Percentiles rank a stretch among this genome's conserved stretches.
phyloP scores from a whole-genome alignment of 805 yeast genomes.

The Candida oleophila region DNA sequence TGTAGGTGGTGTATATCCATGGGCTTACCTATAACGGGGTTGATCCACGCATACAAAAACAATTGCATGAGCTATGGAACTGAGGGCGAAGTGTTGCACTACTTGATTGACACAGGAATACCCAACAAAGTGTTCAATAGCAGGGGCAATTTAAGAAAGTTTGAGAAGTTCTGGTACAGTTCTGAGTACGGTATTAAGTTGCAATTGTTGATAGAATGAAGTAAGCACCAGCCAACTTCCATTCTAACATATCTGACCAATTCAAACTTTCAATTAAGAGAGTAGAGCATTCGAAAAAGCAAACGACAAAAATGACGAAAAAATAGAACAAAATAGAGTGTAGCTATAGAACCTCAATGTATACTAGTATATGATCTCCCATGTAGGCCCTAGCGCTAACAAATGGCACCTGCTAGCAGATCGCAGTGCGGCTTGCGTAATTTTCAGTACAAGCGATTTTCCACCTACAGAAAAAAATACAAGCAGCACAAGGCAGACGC shows the following conservation, averaged over 20 bases:
- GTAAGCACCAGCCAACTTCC: no score
- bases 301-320: not conserved
- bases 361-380: not conserved
- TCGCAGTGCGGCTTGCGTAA: not conserved
- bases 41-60: conserved; percentile 58
- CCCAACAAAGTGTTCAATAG: conserved; percentile 54
- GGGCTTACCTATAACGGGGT: conserved; percentile 71
- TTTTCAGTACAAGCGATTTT: not conserved
- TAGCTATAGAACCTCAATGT: no score
- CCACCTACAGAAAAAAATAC: not conserved
- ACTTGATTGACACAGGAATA: conserved; percentile 67
- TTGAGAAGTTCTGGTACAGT: conserved; percentile 46
- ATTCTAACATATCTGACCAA: no score
- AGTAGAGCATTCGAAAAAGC: not conserved
- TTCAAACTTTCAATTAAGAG: no score
- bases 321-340: no score
- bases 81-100: conserved; percentile 52
- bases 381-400: no score
- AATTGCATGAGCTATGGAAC: conserved; percentile 32
- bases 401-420: no score
- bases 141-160: conserved; percentile 41
- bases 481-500: not conserved
- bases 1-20: conserved; percentile 64
- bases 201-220: conserved; percentile 8
- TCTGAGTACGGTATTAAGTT: conserved; percentile 29